Percentiles rank a stretch among this genome's conserved stretches.
Conservation (phyloP, 2,329 filamentous ascomycete species). For the Cladosporium halotolerans region DNA sequence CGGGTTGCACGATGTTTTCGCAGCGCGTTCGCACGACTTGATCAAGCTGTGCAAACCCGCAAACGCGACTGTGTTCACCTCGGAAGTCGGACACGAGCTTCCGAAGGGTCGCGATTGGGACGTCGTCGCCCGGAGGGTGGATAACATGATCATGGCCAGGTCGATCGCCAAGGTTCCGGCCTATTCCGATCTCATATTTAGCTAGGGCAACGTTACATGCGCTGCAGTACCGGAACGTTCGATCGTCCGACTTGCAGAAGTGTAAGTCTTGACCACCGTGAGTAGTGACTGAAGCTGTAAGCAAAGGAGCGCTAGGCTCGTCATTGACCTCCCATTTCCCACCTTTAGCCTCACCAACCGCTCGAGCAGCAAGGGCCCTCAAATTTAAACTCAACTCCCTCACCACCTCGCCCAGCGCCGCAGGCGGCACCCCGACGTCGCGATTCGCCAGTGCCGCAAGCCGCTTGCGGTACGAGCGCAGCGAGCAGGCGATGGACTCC, state of each 20-base stretch:
- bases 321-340: no score
- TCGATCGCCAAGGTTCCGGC: no score
- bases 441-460: constrained; percentile 39
- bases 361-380: no score
- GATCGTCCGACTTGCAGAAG: no score
- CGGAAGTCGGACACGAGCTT: background rate
- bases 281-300: no score
- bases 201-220: no score
- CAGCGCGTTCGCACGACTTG: background rate
- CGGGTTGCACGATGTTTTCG: background rate
- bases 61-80: background rate
- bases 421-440: constrained; percentile 37
- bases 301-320: no score
- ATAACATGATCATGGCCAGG: background rate
- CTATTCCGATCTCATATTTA: no score
- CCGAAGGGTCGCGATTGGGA: background rate
- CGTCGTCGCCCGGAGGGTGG: background rate
- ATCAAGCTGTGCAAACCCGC: background rate
- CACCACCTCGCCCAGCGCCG: constrained; percentile 50
- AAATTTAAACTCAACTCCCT: constrained; percentile 42
- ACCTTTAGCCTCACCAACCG: no score
- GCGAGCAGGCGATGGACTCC: constrained; percentile 51
- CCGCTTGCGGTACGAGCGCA: constrained; percentile 55
- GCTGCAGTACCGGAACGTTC: no score
- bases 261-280: no score